phyloP scores from a whole-genome alignment of 208 protist genomes.

The Leishmania aethiopica region DNA sequence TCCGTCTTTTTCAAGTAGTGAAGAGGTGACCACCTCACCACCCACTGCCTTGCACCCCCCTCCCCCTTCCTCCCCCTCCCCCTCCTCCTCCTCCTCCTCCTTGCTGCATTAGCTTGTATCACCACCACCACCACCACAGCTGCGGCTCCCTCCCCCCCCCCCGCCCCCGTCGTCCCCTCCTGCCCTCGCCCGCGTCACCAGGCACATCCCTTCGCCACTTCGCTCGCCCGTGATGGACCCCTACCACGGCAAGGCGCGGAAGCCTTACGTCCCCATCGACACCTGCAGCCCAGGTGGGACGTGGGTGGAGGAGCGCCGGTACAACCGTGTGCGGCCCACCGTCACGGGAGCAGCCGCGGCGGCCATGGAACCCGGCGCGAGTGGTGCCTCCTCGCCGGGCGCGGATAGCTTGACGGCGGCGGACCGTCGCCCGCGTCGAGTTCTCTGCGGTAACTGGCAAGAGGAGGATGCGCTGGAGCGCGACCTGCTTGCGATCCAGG shows the following conservation, averaged over 20 bases:
- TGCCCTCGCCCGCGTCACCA: neutral
- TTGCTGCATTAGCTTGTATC: neutral
- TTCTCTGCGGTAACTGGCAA: slow-evolving; percentile 91
- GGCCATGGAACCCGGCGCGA: neutral
- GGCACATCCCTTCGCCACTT: neutral
- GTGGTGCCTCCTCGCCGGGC: neutral
- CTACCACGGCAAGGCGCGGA: slow-evolving; percentile 37
- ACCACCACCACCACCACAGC: neutral
- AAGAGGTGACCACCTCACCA: neutral
- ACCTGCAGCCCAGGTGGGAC: slow-evolving; percentile 83
- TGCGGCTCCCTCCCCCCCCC: neutral
- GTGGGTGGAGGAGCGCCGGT: slow-evolving; percentile 90
- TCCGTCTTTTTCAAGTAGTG: neutral
- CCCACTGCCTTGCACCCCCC: neutral
- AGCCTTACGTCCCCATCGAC: slow-evolving; percentile 87
- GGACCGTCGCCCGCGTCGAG: slow-evolving; percentile 43
- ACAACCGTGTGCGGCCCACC: slow-evolving; percentile 76
- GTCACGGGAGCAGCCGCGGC: slow-evolving; percentile 10
- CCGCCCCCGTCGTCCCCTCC: neutral
- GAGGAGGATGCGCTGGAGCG: slow-evolving; percentile 80
- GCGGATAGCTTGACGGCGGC: neutral
- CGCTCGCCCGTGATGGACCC: slow-evolving; percentile 30
- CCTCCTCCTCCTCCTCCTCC: neutral
- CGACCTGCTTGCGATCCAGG: slow-evolving; percentile 60
- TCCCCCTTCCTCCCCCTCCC: neutral